Percentiles rank a stretch among this genome's conserved stretches.
These are phyloP conservation scores for Striga asiatica DNA, from an alignment of 257 asterid genomes.

Conservation along the genomic window DNA sequence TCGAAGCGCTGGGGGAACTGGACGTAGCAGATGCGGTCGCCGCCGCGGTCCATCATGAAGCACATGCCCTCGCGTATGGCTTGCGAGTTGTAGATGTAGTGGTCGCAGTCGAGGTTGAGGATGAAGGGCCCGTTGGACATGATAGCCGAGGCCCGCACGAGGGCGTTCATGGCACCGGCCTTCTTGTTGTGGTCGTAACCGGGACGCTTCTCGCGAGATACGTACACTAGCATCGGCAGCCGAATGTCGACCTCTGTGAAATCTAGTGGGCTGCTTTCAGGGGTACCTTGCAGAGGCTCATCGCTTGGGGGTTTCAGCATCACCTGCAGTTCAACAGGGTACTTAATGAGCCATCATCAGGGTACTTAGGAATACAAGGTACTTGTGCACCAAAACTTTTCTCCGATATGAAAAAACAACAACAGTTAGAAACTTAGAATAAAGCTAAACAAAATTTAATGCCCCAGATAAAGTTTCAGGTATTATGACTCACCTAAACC, in stretches of 20 bases:
- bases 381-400: too few species aligned
- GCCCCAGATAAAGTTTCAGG: too few species aligned
- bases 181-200: conserved; percentile 90
- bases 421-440: not conserved
- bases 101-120: conserved; percentile 84
- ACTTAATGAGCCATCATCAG: not conserved
- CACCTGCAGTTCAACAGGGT: conserved; percentile 38
- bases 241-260: conserved; percentile 70
- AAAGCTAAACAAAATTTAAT: too few species aligned
- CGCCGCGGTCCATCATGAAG: conserved; percentile 87
- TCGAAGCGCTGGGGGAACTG: conserved; percentile 83
- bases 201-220: conserved; percentile 82
- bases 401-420: not conserved
- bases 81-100: conserved; percentile 73
- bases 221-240: conserved; percentile 76
- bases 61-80: conserved; percentile 84
- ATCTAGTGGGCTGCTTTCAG: conserved; percentile 43
- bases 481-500: too few species aligned
- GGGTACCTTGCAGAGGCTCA: conserved; percentile 49
- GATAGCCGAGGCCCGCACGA: conserved; percentile 83
- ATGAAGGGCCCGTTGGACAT: conserved; percentile 94
- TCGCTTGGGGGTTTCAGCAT: conserved; percentile 93
- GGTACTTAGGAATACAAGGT: too few species aligned
- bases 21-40: conserved; percentile 66
- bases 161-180: conserved; percentile 92